Base-by-base conservation (phyloP, 192 early-diverging fungal species). In the Thamnidium elegans region DNA sequence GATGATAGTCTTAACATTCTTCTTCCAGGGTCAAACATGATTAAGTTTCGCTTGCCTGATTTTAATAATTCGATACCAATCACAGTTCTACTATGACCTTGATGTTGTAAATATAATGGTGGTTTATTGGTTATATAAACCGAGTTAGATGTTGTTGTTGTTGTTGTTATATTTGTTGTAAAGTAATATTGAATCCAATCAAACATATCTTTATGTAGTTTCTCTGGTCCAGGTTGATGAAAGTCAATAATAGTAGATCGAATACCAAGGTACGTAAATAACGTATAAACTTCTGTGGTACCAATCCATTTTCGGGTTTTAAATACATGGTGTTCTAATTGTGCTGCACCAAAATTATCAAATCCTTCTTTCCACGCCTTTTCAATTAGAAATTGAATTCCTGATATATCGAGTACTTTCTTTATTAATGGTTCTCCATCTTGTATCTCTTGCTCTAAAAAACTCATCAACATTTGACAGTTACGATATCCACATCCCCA, bases 401-500 rank as follows among this genome's bases (percentile, higher is more conserved):
- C 70, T 2, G 64, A 20, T 1, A 86, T 74, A 13, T 69, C 65
- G n/a, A 72, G 69, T 26, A 79, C 72, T 8, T 65, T 50, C n/a
- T 45, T 64, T 30, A 64, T 17, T 19, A 64, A 19, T 44, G 34
- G 21, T 1, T 64, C 63, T 4, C 50, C 50, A 23, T 64, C 50
- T 43, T 64, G 31, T 19, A 53, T 20, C 21, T 64, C 36, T 7
- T 58, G 46, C 9, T 71, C 58, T 10, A 86, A 36, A 31, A 79
- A 82, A 7, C 81, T 80, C 23, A 91, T 61, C 3, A 89, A 66
- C 82, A 86, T 88, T 59, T 88, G 87, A 30, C 79, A 77, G 66
- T 89, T 91, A 13, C 87, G 77, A 59, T 91, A 89, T 2, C 87
- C 89, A 51, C 89, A 91, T 3, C 81, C 87, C 87, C 86, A 91